phyloP scores from a whole-genome alignment of 2,329 filamentous ascomycete species.

The Xylariaceae sp. region DNA sequence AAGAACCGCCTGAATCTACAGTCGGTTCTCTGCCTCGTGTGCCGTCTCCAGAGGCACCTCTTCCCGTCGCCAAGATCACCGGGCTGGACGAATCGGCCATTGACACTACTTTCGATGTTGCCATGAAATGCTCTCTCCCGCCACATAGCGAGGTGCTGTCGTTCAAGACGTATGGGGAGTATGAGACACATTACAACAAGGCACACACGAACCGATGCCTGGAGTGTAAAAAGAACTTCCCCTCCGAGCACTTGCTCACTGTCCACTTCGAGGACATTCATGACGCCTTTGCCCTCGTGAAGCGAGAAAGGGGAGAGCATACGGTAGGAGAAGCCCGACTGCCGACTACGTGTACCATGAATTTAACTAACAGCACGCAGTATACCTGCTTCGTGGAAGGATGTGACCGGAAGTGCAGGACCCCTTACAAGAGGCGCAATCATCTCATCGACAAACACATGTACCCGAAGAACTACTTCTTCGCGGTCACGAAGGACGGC shows the following conservation, averaged over 20 bases:
- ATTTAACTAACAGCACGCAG: slow-evolving; percentile 31
- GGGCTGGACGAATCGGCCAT: slow-evolving; percentile 45
- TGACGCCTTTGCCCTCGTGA: slow-evolving; percentile 67
- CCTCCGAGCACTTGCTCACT: slow-evolving; percentile 69
- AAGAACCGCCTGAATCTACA: slow-evolving; percentile 25
- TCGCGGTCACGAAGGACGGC: slow-evolving; percentile 79
- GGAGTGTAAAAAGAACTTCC: slow-evolving; percentile 82
- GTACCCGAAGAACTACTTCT: slow-evolving; percentile 85
- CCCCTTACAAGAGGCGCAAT: slow-evolving; percentile 73
- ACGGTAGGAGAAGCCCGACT: slow-evolving; percentile 46
- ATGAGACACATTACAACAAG: slow-evolving; percentile 79
- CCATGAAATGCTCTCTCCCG: slow-evolving; percentile 76
- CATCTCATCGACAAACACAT: slow-evolving; percentile 93
- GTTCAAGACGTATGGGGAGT: slow-evolving; percentile 71
- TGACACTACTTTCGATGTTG: slow-evolving; percentile 28
- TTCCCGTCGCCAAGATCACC: slow-evolving; percentile 44
- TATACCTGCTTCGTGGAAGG: slow-evolving; percentile 85
- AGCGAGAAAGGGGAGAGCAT: slow-evolving; percentile 73
- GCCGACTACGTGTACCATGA: neutral
- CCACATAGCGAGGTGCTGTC: slow-evolving; percentile 64
- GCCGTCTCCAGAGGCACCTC: slow-evolving; percentile 10
- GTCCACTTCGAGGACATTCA: slow-evolving; percentile 90
- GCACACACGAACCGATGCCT: slow-evolving; percentile 77
- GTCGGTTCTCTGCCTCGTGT: too few species aligned
- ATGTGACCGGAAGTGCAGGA: slow-evolving; percentile 78